Conservation (phyloP, 202 grass and related monocot species). For the Brachypodium distachyon region DNA sequence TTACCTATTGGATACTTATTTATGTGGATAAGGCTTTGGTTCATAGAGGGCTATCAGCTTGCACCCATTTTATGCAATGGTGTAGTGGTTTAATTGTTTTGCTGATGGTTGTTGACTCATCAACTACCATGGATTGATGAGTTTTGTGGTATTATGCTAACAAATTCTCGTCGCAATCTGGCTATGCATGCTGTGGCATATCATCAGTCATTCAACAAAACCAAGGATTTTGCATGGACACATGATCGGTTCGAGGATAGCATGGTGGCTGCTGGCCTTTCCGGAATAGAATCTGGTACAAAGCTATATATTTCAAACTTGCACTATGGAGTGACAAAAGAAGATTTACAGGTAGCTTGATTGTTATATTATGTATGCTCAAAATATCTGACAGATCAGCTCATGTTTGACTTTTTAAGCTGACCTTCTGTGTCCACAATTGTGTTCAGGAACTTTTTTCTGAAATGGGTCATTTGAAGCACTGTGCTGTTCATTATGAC, state of each 20-base stretch:
- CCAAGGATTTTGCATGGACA: constrained; percentile 74
- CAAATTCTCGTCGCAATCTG: constrained; percentile 37
- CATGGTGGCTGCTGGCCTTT: constrained; percentile 60
- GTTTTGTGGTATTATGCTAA: constrained; percentile 48
- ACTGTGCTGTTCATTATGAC: constrained; percentile 92
- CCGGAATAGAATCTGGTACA: constrained; percentile 73
- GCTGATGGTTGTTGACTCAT: constrained; percentile 35
- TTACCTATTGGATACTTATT: constrained; percentile 22
- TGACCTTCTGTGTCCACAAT: constrained; percentile 37
- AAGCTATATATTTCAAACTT: constrained; percentile 97
- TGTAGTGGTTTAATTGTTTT: constrained; percentile 39
- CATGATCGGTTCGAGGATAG: constrained; percentile 81
- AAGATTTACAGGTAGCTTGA: constrained; percentile 84
- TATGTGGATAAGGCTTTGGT: constrained; percentile 29
- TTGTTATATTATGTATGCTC: constrained; percentile 8
- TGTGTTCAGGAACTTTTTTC: constrained; percentile 82
- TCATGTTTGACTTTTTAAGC: constrained; percentile 13
- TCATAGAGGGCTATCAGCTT: constrained; percentile 18
- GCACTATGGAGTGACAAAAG: constrained; percentile 90
- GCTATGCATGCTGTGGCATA: constrained; percentile 43
- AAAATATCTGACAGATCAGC: background rate
- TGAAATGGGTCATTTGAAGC: constrained; percentile 88
- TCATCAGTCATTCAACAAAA: constrained; percentile 88
- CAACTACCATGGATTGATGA: constrained; percentile 25
- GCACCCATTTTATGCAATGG: constrained; percentile 28